Evolutionary conservation across 208 protist genomes (phyloP).

Genomic region (Tritrichomonas foetus): DNA sequence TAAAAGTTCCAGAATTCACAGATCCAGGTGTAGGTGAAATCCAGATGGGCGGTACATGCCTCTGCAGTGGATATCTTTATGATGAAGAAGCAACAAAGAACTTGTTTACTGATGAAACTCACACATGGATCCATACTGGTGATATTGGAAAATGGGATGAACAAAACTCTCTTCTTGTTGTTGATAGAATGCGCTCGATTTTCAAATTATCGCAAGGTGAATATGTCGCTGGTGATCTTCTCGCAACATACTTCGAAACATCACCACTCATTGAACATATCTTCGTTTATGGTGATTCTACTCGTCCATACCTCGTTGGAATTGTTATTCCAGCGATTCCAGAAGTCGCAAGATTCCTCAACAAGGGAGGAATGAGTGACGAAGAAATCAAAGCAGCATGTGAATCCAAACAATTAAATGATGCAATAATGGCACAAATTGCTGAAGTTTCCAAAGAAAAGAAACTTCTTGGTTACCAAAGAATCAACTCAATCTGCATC

Average conservation of each 20-base stretch:
- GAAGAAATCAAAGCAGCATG: background rate
- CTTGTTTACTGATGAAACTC: background rate
- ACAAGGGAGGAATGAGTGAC: background rate
- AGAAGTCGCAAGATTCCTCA: background rate
- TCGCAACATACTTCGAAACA: background rate
- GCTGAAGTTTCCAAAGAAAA: background rate
- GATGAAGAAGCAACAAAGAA: background rate
- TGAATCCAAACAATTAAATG: background rate
- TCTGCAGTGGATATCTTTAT: conserved; percentile 23
- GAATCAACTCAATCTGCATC: background rate
- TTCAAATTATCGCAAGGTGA: conserved; percentile 73
- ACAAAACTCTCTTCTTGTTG: conserved; percentile 53
- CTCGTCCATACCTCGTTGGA: conserved; percentile 59
- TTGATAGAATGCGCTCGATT: conserved; percentile 74
- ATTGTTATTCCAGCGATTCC: conserved; percentile 58
- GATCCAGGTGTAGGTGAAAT: background rate
- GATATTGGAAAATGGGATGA: background rate
- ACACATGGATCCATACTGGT: conserved; percentile 23
- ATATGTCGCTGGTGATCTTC: conserved; percentile 28
- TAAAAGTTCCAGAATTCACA: background rate
- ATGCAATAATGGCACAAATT: background rate
- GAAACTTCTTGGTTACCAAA: background rate
- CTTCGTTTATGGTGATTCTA: conserved; percentile 48
- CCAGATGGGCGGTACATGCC: background rate
- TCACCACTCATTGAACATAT: conserved; percentile 30